Evolutionary conservation across 768 basidiomycete genomes (phyloP).

Genomic region (Phlegmacium glaucopus): DNA sequence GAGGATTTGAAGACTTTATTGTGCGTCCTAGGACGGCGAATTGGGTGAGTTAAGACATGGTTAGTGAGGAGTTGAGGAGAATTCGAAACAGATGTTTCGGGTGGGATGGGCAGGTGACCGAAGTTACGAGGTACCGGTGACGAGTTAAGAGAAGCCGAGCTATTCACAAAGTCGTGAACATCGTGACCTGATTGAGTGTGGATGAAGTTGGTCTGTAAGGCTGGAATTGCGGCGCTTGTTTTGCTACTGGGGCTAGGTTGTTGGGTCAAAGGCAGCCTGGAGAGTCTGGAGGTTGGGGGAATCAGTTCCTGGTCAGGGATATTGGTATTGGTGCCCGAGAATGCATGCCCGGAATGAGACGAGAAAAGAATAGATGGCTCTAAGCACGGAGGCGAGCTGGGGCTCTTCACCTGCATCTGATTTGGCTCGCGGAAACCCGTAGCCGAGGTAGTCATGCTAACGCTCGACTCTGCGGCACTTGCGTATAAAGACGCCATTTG

Average conservation of each 20-base stretch:
- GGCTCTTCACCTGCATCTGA: constrained; percentile 21
- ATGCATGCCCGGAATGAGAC: constrained; percentile 7
- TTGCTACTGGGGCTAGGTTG: constrained; percentile 20
- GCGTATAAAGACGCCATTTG: constrained; percentile 19
- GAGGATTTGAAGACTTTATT: constrained; percentile 59
- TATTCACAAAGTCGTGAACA: constrained; percentile 44
- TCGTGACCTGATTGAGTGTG: constrained; percentile 41
- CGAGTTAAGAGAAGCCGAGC: constrained; percentile 38
- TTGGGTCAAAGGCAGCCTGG: constrained; percentile 48
- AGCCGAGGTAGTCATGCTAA: constrained; percentile 16
- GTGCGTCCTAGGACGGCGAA: constrained; percentile 66
- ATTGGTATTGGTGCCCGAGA: constrained; percentile 16
- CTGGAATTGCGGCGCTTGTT: constrained; percentile 49
- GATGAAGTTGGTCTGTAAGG: constrained; percentile 31
- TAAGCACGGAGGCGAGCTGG: constrained; percentile 15
- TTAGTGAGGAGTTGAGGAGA: constrained; percentile 33
- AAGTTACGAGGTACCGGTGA: constrained; percentile 36
- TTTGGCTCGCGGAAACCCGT: constrained; percentile 13
- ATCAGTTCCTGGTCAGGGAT: constrained; percentile 50
- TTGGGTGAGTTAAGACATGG: constrained; percentile 56
- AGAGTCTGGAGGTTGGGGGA: constrained; percentile 48
- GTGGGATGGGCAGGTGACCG: constrained; percentile 34
- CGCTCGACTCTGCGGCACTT: constrained; percentile 17
- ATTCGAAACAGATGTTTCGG: constrained; percentile 61
- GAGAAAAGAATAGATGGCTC: constrained; percentile 7